Evolutionary conservation across 345 rosid species (phyloP), one percentile per base, ranked within the genome.

Genomic region (Hibiscus tridactylites): DNA sequence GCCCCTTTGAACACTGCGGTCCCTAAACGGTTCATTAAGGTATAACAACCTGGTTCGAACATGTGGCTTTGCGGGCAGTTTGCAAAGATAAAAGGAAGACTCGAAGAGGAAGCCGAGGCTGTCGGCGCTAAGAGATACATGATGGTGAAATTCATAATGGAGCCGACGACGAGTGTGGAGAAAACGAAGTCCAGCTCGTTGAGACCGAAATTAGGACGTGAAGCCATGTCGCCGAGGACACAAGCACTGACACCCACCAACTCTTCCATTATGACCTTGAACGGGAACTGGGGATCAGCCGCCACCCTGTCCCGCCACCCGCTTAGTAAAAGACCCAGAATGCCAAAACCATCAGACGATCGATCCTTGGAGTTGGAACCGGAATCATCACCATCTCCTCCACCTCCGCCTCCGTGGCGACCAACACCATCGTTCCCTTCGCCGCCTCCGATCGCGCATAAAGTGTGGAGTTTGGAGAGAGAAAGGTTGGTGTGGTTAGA

Each of bases 81-180:
- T 6, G 44, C 44, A 39, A 39, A 39, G 9, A 39, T 73, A 1
- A 87, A 83, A 19, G 99, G 99, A 24, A 95, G 85, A 42, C 50
- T 61, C 2, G 85, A 72, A 1, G 88, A 75, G 0, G 85, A 7
- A 6, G 85, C 79, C 5, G 89, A 67, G 3, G 82, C 66, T 0
- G 97, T 88, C 1, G 97, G 97, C 19, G 98, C 98, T 47, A 94
- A 75, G 42, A 94, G 84, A 68, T 91, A 94, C 99, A 95, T 95
- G 42, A 95, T 95, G 46, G 85, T 80, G 75, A 95, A 95, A 77
- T 95, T 95, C 53, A 95, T 74, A 10, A 95, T 95, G 17, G 90
- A 90, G 39, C 97, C 97, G 9, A 95, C 99, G 6, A 89, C 77
- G 0, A 95, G 85, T 0, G 99, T 95, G 0, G 99, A 95, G 80